Percentiles rank a stretch among this genome's conserved stretches.
phyloP scores from a whole-genome alignment of 2,329 filamentous ascomycete genomes.

The Talaromyces sp. region DNA sequence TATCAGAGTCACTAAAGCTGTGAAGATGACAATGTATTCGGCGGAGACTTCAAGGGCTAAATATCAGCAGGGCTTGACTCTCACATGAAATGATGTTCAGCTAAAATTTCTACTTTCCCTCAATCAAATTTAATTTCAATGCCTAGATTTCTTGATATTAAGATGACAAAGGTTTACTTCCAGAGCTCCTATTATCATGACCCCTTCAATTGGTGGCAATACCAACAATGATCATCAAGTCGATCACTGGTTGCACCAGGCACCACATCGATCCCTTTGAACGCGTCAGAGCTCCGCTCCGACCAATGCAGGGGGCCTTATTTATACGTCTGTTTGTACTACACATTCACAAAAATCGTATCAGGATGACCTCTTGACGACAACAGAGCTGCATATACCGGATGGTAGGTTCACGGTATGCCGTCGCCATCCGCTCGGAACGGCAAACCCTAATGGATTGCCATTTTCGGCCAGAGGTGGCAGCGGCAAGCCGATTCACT shows the following conservation, averaged over 20 bases:
- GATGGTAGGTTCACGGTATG: neutral
- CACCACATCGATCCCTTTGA: neutral
- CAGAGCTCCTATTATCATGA: neutral
- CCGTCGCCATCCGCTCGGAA: neutral
- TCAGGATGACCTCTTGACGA: too few species aligned
- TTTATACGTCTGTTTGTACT: neutral
- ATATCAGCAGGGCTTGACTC: neutral
- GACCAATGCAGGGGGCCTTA: neutral
- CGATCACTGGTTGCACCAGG: neutral
- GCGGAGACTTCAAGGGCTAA: neutral
- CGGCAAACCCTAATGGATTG: conserved; percentile 16
- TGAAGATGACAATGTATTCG: neutral
- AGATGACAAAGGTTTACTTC: neutral
- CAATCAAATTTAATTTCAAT: neutral
- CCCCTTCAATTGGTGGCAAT: neutral
- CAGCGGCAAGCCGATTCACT: conserved; percentile 12
- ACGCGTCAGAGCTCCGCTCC: conserved; percentile 2
- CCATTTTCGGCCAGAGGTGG: neutral
- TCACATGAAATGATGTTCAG: neutral
- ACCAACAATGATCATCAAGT: conserved; percentile 2
- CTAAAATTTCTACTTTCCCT: neutral
- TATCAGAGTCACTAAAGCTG: neutral
- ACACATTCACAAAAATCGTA: neutral
- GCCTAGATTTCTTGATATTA: neutral
- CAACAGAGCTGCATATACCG: neutral